Evolutionary conservation across 129 eudicot genomes (phyloP).

Genomic region (Helianthus tuberosus): DNA sequence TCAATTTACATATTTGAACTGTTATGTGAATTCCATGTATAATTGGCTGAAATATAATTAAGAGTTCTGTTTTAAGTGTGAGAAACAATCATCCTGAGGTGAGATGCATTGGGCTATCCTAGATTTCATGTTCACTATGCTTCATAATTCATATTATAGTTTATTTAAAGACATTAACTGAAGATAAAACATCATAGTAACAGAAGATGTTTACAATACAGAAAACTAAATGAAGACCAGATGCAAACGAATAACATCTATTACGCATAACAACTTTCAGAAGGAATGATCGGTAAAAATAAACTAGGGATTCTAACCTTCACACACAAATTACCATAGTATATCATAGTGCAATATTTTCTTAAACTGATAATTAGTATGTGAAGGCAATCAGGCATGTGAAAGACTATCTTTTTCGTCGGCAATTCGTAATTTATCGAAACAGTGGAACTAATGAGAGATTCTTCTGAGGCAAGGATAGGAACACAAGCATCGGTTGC

Average conservation of each 20-base stretch:
- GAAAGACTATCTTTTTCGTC: constrained; percentile 60
- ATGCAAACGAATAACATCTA: background rate
- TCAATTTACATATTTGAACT: background rate
- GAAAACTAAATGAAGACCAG: too few species aligned
- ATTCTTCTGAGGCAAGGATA: constrained; percentile 69
- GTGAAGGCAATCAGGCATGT: background rate
- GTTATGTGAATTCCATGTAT: background rate
- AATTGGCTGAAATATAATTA: background rate
- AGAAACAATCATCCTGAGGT: too few species aligned
- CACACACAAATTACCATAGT: background rate
- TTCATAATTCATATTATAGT: background rate
- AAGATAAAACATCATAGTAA: background rate
- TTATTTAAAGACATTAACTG: background rate
- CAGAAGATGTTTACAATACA: background rate
- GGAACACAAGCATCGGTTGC: constrained; percentile 93
- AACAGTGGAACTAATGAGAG: constrained; percentile 69
- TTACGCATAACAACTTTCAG: background rate
- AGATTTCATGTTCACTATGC: background rate
- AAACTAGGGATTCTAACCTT: background rate
- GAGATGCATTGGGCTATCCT: background rate
- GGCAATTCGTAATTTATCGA: constrained; percentile 88
- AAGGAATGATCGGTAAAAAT: background rate
- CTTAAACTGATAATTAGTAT: background rate
- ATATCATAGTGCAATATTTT: background rate
- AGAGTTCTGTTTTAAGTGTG: too few species aligned